Conservation (phyloP, 2,329 filamentous ascomycete species). For the Exophiala mesophila region DNA sequence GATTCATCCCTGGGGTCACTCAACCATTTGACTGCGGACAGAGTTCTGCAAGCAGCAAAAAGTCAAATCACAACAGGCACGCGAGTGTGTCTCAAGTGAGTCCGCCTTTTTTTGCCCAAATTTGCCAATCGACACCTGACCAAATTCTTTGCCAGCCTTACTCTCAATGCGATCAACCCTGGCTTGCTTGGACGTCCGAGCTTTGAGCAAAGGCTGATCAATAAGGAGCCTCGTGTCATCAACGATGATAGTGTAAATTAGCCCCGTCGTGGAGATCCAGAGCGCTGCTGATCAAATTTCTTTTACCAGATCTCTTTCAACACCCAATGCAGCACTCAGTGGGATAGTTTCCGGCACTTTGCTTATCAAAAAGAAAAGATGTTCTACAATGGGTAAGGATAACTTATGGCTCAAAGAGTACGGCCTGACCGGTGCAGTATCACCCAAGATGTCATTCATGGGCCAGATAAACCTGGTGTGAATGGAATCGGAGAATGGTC, state of each 20-base stretch:
- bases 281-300: too few relatives aligned
- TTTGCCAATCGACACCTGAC: not conserved
- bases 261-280: too few relatives aligned
- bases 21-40: constrained; percentile 3
- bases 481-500: constrained; percentile 40
- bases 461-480: constrained; percentile 22
- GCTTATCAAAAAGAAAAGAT: constrained; percentile 6
- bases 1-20: constrained; percentile 1
- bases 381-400: constrained; percentile 10
- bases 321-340: constrained; percentile 12
- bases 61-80: not conserved
- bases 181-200: constrained; percentile 30
- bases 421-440: constrained; percentile 4
- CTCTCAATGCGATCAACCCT: constrained; percentile 33
- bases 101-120: not conserved
- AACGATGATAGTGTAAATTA: constrained; percentile 3
- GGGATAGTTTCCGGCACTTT: constrained; percentile 15
- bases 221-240: constrained; percentile 7
- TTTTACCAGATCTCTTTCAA: too few relatives aligned
- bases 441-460: constrained; percentile 2
- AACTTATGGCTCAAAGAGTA: constrained; percentile 3
- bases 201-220: constrained; percentile 25
- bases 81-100: not conserved
- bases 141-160: constrained; percentile 21
- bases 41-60: not conserved